Conservation (phyloP, 768 basidiomycete species). For the Lactarius indigo region DNA sequence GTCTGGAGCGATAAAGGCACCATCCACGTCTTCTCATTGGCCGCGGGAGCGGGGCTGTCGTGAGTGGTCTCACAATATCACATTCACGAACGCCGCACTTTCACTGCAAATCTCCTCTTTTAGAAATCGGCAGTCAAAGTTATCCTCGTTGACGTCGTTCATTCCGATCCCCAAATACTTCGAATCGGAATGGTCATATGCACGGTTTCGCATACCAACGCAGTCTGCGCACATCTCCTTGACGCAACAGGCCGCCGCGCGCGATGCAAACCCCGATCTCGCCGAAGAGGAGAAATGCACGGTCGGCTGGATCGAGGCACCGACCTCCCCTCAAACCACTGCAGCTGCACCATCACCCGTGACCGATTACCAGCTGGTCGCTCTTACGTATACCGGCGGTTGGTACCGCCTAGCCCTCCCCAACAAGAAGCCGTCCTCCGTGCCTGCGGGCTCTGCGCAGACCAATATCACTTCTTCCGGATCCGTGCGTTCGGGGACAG, state of each 20-base stretch:
- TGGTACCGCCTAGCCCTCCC: constrained; percentile 85
- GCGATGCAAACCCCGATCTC: constrained; percentile 51
- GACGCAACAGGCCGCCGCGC: constrained; percentile 56
- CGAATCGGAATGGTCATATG: constrained; percentile 95
- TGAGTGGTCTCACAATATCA: constrained; percentile 38
- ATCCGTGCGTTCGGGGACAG: constrained; percentile 46
- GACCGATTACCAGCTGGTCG: constrained; percentile 72
- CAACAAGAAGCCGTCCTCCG: constrained; percentile 31
- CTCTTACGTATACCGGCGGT: constrained; percentile 84
- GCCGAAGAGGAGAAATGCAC: constrained; percentile 82
- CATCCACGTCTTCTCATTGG: constrained; percentile 81
- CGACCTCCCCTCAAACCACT: constrained; percentile 36
- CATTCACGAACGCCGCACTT: neutral
- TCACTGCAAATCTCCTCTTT: neutral
- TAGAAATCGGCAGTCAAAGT: constrained; percentile 81
- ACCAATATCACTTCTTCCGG: constrained; percentile 29
- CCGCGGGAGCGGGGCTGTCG: constrained; percentile 57
- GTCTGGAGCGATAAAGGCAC: constrained; percentile 97
- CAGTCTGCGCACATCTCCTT: constrained; percentile 81
- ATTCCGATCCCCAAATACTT: constrained; percentile 87
- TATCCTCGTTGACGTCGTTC: constrained; percentile 76
- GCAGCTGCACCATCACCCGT: constrained; percentile 21
- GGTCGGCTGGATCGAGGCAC: constrained; percentile 77
- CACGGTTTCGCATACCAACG: constrained; percentile 84
- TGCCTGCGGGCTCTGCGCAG: constrained; percentile 23